Base-by-base conservation (phyloP, 441 rosid genomes). In the Viola pubescens region DNA sequence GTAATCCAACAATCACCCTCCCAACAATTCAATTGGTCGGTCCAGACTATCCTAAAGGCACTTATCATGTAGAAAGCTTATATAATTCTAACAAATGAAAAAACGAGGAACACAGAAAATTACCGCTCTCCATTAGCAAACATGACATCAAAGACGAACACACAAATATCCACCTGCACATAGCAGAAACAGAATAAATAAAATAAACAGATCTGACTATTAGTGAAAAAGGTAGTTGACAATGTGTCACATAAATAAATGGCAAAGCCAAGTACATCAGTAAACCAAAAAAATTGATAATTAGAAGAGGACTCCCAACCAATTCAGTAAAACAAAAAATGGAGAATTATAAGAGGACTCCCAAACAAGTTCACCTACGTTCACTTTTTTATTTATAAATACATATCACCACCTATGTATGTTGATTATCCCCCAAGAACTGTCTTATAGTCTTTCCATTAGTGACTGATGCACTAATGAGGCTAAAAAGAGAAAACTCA, bases 141-240 rank as follows among this genome's bases (percentile, higher is more conserved):
- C 98, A 91, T 86, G 75, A 91, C 70, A 67, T 91, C 98, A 63
- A 88, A 88, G 73, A 85, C 83, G 64, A 86, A 88, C 51, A 86
- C 67, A 59, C 96, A 91, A 52, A 91, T 82, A 56, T 86, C 82
- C 19, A 86, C 83, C 98, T 88, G 91, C 84, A 79, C 10, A 54
- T 13, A 58, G 66, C 45, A 41, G 67, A 44, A 39, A 58, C 26
- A 64, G 53, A 5, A 63, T 16, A 70, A 49, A 58, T 39, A 42
- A 58, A 65, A 37, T 51, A 37, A 58, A 51, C 68, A 60, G 67
- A 61, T 43, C 4, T 57, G 26, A 49, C 26, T 43, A 44, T 7
- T 38, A 61, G 40, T n/a, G 45, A 46, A 47, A 26, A 62, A 38
- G 4, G n/a, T 16, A 52, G 48, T 43, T 38, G 37, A 44, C 52